Base-by-base conservation (phyloP, 2,329 filamentous ascomycete species). In the Daldinia sp. region DNA sequence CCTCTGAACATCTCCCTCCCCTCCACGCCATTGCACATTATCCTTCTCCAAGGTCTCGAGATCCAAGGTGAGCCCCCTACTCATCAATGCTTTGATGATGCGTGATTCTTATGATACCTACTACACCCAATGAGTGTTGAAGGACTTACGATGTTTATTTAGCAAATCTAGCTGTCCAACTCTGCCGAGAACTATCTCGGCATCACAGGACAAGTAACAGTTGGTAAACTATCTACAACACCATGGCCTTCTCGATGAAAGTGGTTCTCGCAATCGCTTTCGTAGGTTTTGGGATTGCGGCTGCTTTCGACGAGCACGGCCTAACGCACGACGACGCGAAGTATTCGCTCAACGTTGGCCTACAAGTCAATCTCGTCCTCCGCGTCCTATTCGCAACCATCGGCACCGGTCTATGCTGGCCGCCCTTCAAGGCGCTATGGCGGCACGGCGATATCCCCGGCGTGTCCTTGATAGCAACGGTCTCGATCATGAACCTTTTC, bases 361-460 rank as follows among this genome's bases (percentile, higher is more conserved):
- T 81, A 10, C 59, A 72, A 1, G 76, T 77, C 64, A 86, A 87
- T 75, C 75, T 85, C 39, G 68, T 83, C 54, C 76, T 77, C 54
- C 79, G 85, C n/a, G 77, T 86, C 15, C 57, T 81, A 30, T 72
- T 87, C 15, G 79, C 80, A 15, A 64, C 82, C 41, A 1, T 82
- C 10, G 80, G 80, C 51, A 80, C 81, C 27, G 19, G 82, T 9
- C 70, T 81, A 47, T 84, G 80, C 56, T 77, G 81, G 69, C 81
- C 87, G 0, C 85, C 85, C 1, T 75, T 86, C 2, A 77, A 77
- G 2, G 76, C 85, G 0, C 80, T 88, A 32, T 77, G 77, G 71
- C 77, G 79, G 39, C 83, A 85, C 58, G 81, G 83, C 19, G 85
- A 87, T 71, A 79, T 87, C 59, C 80, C 83, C 1, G 85, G 83